These are phyloP conservation scores for Chlamydomonas schloesseri DNA, from an alignment of 139 green algal genomes.

Conservation along the genomic window DNA sequence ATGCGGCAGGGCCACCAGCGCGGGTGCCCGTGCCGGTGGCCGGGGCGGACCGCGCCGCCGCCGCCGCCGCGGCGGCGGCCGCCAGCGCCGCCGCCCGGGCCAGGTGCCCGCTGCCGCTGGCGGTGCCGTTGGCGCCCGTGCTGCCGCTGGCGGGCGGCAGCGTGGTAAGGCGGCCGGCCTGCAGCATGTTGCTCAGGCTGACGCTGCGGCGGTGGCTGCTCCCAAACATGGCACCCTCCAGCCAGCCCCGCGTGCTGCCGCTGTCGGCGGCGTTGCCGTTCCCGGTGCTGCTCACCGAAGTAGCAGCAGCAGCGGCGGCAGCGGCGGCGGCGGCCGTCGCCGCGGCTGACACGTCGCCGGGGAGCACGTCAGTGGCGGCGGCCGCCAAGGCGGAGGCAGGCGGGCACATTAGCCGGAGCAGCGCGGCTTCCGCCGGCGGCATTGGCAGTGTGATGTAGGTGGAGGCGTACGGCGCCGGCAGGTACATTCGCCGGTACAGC, in stretches of 20 bases:
- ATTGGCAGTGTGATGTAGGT: neutral
- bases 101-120: no score
- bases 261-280: neutral
- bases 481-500: slow-evolving; percentile 25
- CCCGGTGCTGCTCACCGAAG: neutral
- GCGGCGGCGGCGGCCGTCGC: no score
- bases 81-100: no score
- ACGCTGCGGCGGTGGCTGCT: slow-evolving; percentile 4
- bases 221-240: neutral
- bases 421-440: neutral
- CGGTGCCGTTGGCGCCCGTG: neutral
- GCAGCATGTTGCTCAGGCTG: slow-evolving; percentile 12
- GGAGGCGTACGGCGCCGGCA: slow-evolving; percentile 9
- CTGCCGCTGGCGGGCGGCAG: neutral
- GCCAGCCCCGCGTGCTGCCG: neutral
- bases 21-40: no score
- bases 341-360: no score
- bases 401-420: neutral
- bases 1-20: no score
- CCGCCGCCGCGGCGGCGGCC: no score
- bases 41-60: no score
- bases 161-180: neutral
- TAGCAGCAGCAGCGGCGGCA: no score
- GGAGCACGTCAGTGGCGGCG: no score
- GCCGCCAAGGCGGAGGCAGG: no score